phyloP scores from a whole-genome alignment of 139 green algal genomes.

The Chlorella sp. region DNA sequence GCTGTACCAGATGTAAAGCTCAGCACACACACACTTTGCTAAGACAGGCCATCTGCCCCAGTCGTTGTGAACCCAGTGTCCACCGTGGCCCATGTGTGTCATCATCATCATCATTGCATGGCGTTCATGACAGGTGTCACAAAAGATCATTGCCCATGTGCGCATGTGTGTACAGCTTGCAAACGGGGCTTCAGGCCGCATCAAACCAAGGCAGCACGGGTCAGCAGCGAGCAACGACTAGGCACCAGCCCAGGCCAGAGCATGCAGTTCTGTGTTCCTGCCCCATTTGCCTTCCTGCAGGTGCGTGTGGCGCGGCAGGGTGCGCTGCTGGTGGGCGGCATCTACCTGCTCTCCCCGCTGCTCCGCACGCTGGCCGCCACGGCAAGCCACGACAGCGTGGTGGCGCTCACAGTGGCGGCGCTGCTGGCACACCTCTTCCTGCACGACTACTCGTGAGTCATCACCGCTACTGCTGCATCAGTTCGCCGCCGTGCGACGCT shows the following conservation, averaged over 20 bases:
- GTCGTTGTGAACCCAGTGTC: neutral
- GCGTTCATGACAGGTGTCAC: no score
- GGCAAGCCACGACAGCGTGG: constrained; percentile 74
- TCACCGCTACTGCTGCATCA: neutral
- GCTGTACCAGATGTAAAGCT: neutral
- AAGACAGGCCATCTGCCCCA: no score
- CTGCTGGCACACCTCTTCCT: constrained; percentile 73
- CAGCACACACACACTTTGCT: neutral
- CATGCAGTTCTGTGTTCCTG: no score
- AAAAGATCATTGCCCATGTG: no score
- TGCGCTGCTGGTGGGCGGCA: constrained; percentile 44
- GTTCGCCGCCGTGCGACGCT: neutral
- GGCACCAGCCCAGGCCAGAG: no score
- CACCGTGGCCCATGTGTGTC: neutral
- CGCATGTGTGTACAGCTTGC: no score
- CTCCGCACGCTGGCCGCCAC: constrained; percentile 65
- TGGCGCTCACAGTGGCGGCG: constrained; percentile 50
- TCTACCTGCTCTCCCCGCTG: constrained; percentile 71
- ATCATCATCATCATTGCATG: neutral
- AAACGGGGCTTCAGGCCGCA: no score
- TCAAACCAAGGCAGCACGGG: no score
- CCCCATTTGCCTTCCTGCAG: no score
- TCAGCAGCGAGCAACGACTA: no score
- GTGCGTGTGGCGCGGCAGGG: constrained; percentile 32
- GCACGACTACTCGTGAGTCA: constrained; percentile 76